A percentile compares a stretch with the other conserved stretches of the same genome.
Conservation (phyloP, 2,329 filamentous ascomycete species). For the Nemania diffusa region DNA sequence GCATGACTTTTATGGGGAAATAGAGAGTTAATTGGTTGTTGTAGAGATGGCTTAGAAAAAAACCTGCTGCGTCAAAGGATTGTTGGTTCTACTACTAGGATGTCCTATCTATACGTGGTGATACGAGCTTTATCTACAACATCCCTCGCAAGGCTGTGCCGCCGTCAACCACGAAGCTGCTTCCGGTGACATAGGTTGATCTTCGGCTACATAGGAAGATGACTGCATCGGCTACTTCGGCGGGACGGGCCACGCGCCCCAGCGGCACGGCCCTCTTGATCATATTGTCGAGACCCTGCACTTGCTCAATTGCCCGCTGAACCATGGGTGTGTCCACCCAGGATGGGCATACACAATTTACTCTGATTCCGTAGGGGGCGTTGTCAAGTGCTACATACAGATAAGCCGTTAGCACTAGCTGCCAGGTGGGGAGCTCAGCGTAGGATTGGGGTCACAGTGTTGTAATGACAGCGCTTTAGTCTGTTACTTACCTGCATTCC, state of each 20-base stretch:
- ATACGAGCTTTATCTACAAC: too few relatives aligned
- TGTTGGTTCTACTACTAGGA: too few relatives aligned
- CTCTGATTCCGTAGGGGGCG: conserved; percentile 28
- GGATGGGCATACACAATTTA: conserved; percentile 39
- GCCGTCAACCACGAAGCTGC: conserved; percentile 10
- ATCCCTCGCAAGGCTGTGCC: background rate
- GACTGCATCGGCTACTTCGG: conserved; percentile 10
- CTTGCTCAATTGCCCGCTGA: background rate
- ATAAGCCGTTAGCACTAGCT: background rate
- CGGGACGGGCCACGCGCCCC: background rate
- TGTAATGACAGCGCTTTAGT: background rate
- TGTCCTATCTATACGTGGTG: too few relatives aligned
- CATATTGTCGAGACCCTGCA: background rate
- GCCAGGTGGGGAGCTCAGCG: background rate
- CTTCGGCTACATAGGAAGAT: conserved; percentile 6
- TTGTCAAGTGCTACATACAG: conserved; percentile 33
- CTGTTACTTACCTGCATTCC: background rate
- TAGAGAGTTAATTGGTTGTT: too few relatives aligned
- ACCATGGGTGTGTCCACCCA: conserved; percentile 37
- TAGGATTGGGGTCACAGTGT: background rate
- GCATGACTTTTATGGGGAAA: too few relatives aligned
- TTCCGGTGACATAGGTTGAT: conserved; percentile 12
- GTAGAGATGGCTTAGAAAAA: too few relatives aligned
- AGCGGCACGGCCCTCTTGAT: background rate
- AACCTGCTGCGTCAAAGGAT: too few relatives aligned